Evolutionary conservation across 768 basidiomycete genomes (phyloP).

Genomic region (Rhodotorula toruloides): DNA sequence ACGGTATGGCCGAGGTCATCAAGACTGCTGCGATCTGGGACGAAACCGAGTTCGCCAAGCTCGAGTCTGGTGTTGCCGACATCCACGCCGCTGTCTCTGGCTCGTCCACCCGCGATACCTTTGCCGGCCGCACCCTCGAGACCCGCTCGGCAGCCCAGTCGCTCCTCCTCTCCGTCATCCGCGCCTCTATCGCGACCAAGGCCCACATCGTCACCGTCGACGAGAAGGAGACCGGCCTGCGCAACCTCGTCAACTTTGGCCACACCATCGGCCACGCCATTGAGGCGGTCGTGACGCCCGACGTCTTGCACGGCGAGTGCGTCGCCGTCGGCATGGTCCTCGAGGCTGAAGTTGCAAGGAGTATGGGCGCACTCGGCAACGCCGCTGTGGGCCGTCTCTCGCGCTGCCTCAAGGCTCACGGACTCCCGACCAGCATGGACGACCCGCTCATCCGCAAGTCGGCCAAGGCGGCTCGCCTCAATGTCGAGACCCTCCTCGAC

Average conservation of each 20-base stretch:
- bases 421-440: constrained; percentile 72
- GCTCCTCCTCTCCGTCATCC: constrained; percentile 82
- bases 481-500: constrained; percentile 75
- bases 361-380: constrained; percentile 79
- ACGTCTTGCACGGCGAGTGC: constrained; percentile 93
- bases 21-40: constrained; percentile 99
- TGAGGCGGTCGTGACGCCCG: constrained; percentile 88
- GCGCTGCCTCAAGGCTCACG: constrained; percentile 81
- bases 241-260: constrained; percentile 98
- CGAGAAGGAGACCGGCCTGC: constrained; percentile 90
- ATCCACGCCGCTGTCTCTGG: constrained; percentile 78
- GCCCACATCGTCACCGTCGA: constrained; percentile 95
- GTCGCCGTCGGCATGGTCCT: constrained; percentile 93
- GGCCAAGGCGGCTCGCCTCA: constrained; percentile 62
- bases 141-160: constrained; percentile 70
- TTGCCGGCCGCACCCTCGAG: constrained; percentile 49
- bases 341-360: constrained; percentile 87
- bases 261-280: constrained; percentile 98
- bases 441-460: constrained; percentile 72
- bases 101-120: constrained; percentile 53
- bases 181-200: constrained; percentile 89
- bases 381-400: constrained; percentile 86
- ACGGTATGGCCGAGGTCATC: constrained; percentile 97
- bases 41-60: constrained; percentile 75
- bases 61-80: constrained; percentile 78